Percentiles rank a stretch among this genome's conserved stretches.
These are phyloP conservation scores for Solidago caesia DNA, from an alignment of 129 eudicot species.

Conservation along the genomic window DNA sequence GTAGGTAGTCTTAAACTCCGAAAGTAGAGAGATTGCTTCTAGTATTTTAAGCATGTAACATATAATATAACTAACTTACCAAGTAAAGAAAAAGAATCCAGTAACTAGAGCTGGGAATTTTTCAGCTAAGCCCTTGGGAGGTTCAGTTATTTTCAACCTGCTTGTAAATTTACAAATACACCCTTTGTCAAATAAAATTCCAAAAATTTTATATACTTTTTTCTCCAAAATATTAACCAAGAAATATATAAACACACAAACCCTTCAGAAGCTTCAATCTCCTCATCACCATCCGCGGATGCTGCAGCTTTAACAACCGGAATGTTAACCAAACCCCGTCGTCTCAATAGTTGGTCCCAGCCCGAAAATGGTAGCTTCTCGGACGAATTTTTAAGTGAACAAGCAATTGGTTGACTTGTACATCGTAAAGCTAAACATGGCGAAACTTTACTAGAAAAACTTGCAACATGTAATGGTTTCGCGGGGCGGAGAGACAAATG, in stretches of 20 bases:
- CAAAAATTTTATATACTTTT: background rate
- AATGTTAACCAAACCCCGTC: slow-evolving; percentile 29
- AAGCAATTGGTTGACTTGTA: slow-evolving; percentile 30
- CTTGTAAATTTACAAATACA: background rate
- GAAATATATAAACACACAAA: slow-evolving; percentile 25
- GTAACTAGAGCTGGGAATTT: slow-evolving; percentile 51
- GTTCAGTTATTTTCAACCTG: slow-evolving; percentile 37
- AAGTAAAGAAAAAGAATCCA: slow-evolving; percentile 63
- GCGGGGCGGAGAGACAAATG: slow-evolving; percentile 29
- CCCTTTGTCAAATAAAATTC: background rate
- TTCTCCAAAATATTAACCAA: background rate
- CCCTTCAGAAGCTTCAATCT: slow-evolving; percentile 54
- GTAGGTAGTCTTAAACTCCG: too few relatives aligned
- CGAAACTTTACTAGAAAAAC: slow-evolving; percentile 22
- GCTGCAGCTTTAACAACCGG: slow-evolving; percentile 55
- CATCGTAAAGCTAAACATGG: slow-evolving; percentile 29
- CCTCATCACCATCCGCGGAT: slow-evolving; percentile 49
- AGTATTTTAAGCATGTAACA: too few relatives aligned
- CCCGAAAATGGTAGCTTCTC: slow-evolving; percentile 33
- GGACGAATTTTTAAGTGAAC: slow-evolving; percentile 25
- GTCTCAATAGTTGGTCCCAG: slow-evolving; percentile 37
- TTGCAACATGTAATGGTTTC: slow-evolving; percentile 22
- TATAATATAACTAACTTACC: slow-evolving; percentile 32
- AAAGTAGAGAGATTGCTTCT: too few relatives aligned
- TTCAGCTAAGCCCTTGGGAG: slow-evolving; percentile 48